phyloP scores from a whole-genome alignment of 495 filamentous ascomycete genomes.

The Hypoxylon subgilvum region DNA sequence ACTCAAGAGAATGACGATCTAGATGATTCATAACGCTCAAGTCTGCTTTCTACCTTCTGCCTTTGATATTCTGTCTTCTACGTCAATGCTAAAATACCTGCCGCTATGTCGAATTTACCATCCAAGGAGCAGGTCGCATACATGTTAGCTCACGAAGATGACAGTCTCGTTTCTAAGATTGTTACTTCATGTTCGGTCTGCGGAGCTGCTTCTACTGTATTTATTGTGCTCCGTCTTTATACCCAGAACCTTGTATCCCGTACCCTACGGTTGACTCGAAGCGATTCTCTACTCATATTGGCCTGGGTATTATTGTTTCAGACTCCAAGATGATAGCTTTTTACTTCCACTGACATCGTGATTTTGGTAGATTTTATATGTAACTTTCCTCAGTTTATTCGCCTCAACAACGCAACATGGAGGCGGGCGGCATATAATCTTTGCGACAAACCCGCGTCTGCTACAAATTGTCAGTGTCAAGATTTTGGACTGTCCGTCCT shows the following conservation, averaged over 20 bases:
- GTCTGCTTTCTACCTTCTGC: too few relatives aligned
- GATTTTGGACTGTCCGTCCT: background rate
- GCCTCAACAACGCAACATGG: slow-evolving; percentile 10
- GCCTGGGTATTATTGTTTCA: slow-evolving; percentile 19
- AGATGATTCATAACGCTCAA: too few relatives aligned
- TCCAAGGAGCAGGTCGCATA: background rate
- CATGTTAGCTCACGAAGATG: slow-evolving; percentile 7
- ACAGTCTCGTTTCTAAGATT: slow-evolving; percentile 2
- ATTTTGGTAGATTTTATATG: background rate
- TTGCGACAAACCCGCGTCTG: slow-evolving; percentile 5
- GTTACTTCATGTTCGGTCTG: slow-evolving; percentile 8
- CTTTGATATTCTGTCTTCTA: too few relatives aligned
- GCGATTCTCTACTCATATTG: slow-evolving; percentile 26
- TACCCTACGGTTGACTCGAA: too few relatives aligned
- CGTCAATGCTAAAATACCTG: too few relatives aligned
- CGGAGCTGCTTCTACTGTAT: slow-evolving; percentile 3
- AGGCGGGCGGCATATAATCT: slow-evolving; percentile 13
- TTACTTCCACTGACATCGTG: too few relatives aligned
- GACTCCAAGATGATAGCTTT: too few relatives aligned
- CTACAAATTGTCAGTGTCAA: slow-evolving; percentile 14
- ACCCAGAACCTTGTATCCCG: too few relatives aligned
- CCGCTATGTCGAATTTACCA: background rate
- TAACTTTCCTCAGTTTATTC: background rate
- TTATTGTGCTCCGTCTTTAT: too few relatives aligned
- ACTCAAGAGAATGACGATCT: too few relatives aligned